phyloP scores from a whole-genome alignment of 176 grass and related monocot genomes.

The Carex myosuroides region DNA sequence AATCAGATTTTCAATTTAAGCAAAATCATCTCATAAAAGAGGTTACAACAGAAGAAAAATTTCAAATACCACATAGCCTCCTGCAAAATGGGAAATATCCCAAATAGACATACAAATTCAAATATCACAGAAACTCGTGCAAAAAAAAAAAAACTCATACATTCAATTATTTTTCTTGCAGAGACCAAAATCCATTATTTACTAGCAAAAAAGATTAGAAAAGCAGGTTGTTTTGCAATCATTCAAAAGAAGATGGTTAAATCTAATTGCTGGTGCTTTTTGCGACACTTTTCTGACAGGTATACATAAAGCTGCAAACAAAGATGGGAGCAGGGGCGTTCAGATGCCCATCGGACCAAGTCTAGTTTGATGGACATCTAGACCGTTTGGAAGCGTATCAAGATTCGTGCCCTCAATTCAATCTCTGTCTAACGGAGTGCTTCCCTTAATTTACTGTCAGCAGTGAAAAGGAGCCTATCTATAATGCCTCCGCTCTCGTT shows the following conservation, averaged over 20 bases:
- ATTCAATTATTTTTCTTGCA: background rate
- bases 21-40: background rate
- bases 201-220: background rate
- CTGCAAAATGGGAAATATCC: background rate
- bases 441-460: no score
- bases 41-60: background rate
- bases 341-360: no score
- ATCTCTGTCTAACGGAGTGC: no score
- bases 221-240: background rate
- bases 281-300: background rate
- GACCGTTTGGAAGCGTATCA: no score
- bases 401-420: no score
- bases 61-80: background rate
- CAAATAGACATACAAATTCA: background rate
- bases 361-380: no score
- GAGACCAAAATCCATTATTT: background rate
- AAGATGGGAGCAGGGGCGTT: background rate
- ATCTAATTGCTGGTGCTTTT: background rate
- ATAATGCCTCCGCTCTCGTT: no score
- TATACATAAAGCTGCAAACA: background rate
- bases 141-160: background rate
- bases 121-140: background rate
- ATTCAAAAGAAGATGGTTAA: background rate
- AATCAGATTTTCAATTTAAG: slow-evolving; percentile 2
- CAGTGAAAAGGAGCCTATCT: no score